Base-by-base conservation (phyloP, 768 basidiomycete genomes). In the Naganishia onofrii region DNA sequence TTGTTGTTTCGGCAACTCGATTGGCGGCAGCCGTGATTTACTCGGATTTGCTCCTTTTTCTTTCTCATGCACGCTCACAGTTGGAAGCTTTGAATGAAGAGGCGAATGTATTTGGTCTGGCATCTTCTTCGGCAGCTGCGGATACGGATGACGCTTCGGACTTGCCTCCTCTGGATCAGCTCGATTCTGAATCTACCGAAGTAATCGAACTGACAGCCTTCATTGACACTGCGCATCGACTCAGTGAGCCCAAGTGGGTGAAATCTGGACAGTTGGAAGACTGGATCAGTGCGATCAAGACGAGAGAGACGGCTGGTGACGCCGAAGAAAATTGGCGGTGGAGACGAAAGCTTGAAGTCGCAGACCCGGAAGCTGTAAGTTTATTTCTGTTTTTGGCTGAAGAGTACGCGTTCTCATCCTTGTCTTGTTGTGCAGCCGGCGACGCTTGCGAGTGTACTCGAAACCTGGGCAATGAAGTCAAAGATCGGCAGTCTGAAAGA, bases 201-300 rank as follows among this genome's bases (percentile, higher is more conserved):
- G 53, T n/a, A 29, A 54, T 68, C 74, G 73, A 69, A 26, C 82
- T 96, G 55, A 76, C 86, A 12, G 88, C 90, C 28, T 86, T 92
- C 81, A 86, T 98, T 71, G 95, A 99, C 80, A 90, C 87, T 68
- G 87, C 86, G 36, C 87, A 90, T 69, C 96, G 96, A 0, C 82
- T 98, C 38, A 93, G 93, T 19, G 93, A 97, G 79, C 93, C 96
- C 8, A 90, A 92, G 79, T 99, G 95, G 96, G 92, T 93, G 44
- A 92, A 93, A 80, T 89, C 90, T 9, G 95, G 95, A 34, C 91
- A 94, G 77, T 87, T 94, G 28, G 92, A 95, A 75, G 93, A 93
- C 46, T 98, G 94, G 94, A 66, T 81, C 58, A 57, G 53, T 82
- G 92, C 75, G 87, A 78, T 53, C 74, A 77, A 71, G 68, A 74